phyloP scores from a whole-genome alignment of 2,329 filamentous ascomycete species.

The Hymenoscyphus linearis region DNA sequence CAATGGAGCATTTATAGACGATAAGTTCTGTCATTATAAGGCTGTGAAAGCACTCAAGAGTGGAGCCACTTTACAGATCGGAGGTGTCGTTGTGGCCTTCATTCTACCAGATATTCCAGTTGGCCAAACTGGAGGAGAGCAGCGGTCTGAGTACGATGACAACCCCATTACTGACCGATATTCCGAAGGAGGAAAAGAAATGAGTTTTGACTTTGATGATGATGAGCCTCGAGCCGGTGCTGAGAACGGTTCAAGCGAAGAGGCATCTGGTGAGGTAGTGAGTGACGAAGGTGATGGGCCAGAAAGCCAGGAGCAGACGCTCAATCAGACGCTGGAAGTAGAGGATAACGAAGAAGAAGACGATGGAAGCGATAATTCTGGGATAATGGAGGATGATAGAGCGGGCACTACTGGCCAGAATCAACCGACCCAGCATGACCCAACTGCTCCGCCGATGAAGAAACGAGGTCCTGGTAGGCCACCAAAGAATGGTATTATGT shows the following conservation, averaged over 20 bases:
- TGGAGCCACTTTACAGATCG: slow-evolving; percentile 65
- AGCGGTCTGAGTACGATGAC: slow-evolving; percentile 43
- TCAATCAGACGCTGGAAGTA: slow-evolving; percentile 22
- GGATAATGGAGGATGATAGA: neutral
- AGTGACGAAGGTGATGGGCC: slow-evolving; percentile 21
- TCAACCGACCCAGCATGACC: neutral
- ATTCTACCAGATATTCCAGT: slow-evolving; percentile 58
- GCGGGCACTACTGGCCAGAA: neutral
- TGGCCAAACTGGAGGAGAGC: slow-evolving; percentile 54
- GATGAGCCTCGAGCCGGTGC: slow-evolving; percentile 53
- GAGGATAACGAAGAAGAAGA: slow-evolving; percentile 2
- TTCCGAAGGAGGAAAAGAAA: slow-evolving; percentile 57
- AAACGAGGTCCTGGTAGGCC: slow-evolving; percentile 70
- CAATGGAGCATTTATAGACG: slow-evolving; percentile 67
- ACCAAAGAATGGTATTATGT: slow-evolving; percentile 79
- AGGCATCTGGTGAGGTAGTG: slow-evolving; percentile 28
- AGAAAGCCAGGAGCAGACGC: slow-evolving; percentile 27
- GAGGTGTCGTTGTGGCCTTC: slow-evolving; percentile 64
- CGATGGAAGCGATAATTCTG: neutral
- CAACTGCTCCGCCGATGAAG: slow-evolving; percentile 29
- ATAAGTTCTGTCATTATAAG: slow-evolving; percentile 48
- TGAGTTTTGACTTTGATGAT: slow-evolving; percentile 66
- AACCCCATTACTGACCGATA: slow-evolving; percentile 44
- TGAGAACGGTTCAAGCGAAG: slow-evolving; percentile 36
- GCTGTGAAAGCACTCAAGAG: slow-evolving; percentile 54